Conservation (phyloP, 2,329 filamentous ascomycete genomes). For the Clarireedia paspali region DNA sequence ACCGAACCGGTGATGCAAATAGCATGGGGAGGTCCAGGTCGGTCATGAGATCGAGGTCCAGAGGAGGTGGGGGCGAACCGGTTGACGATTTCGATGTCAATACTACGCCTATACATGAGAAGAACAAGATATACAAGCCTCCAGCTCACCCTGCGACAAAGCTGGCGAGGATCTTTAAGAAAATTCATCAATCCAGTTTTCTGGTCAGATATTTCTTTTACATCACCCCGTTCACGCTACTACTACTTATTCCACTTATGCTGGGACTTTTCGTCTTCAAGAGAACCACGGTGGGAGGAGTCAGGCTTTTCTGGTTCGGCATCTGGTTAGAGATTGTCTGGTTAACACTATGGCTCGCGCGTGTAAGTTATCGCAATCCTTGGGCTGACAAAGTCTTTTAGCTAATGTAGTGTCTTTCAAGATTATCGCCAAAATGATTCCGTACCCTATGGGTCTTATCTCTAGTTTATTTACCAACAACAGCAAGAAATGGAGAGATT, state of each 20-base stretch:
- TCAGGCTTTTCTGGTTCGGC: constrained; percentile 80
- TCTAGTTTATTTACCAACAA: constrained; percentile 76
- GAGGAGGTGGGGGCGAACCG: constrained; percentile 44
- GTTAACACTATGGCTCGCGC: constrained; percentile 76
- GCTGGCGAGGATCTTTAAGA: constrained; percentile 57
- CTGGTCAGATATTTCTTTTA: constrained; percentile 65
- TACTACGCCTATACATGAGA: constrained; percentile 63
- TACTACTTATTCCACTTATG: constrained; percentile 62
- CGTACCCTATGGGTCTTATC: constrained; percentile 51
- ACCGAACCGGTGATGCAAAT: constrained; percentile 22
- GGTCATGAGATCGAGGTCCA: constrained; percentile 31
- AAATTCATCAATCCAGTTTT: constrained; percentile 56
- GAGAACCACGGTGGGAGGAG: constrained; percentile 62
- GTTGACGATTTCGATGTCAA: constrained; percentile 46
- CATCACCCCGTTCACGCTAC: constrained; percentile 54
- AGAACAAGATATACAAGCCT: constrained; percentile 55
- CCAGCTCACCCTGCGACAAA: constrained; percentile 53
- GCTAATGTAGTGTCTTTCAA: constrained; percentile 21
- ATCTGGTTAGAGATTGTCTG: constrained; percentile 94
- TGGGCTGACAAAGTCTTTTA: background rate
- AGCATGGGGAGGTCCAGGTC: constrained; percentile 34
- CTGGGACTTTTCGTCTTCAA: constrained; percentile 53
- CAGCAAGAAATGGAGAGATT: constrained; percentile 86
- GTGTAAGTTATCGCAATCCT: constrained; percentile 35
- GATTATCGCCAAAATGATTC: constrained; percentile 57